These are phyloP conservation scores for Diaporthe sp. DNA, from an alignment of 2,329 filamentous ascomycete species.

Conservation along the genomic window DNA sequence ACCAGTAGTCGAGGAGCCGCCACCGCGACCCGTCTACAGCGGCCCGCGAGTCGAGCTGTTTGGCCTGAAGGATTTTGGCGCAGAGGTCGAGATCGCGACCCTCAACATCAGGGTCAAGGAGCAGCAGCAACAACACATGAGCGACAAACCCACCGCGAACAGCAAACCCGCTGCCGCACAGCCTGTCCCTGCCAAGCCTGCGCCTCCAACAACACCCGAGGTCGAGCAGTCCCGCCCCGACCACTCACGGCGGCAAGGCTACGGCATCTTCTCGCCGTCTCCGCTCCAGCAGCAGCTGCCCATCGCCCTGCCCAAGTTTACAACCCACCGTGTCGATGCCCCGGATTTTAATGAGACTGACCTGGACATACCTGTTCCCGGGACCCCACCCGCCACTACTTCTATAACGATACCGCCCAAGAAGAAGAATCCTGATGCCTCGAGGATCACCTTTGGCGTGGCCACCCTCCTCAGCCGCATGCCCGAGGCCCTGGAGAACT, in stretches of 20 bases:
- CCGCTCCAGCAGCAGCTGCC: constrained; percentile 39
- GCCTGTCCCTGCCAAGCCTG: not conserved
- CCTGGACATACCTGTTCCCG: constrained; percentile 30
- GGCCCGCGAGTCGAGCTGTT: constrained; percentile 38
- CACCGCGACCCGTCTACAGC: constrained; percentile 17
- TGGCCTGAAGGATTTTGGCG: constrained; percentile 36
- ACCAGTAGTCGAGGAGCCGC: constrained; percentile 15
- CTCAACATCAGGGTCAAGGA: constrained; percentile 39
- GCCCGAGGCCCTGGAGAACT: constrained; percentile 37
- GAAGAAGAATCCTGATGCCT: constrained; percentile 36
- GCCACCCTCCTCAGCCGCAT: constrained; percentile 41
- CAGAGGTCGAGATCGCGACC: constrained; percentile 33
- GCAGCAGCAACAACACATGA: not conserved
- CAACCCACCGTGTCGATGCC: constrained; percentile 29
- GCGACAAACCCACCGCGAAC: constrained; percentile 2
- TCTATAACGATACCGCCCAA: constrained; percentile 29
- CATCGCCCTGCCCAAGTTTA: constrained; percentile 39
- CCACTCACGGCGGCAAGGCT: constrained; percentile 1
- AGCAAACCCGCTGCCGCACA: constrained; percentile 3
- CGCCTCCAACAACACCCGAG: not conserved
- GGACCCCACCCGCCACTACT: constrained; percentile 36
- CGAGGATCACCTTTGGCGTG: constrained; percentile 41
- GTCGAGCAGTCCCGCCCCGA: constrained; percentile 1
- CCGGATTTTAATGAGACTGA: constrained; percentile 36
- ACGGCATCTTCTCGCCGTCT: constrained; percentile 15